phyloP scores from a whole-genome alignment of 768 basidiomycete genomes.

The Grammothele lineata region DNA sequence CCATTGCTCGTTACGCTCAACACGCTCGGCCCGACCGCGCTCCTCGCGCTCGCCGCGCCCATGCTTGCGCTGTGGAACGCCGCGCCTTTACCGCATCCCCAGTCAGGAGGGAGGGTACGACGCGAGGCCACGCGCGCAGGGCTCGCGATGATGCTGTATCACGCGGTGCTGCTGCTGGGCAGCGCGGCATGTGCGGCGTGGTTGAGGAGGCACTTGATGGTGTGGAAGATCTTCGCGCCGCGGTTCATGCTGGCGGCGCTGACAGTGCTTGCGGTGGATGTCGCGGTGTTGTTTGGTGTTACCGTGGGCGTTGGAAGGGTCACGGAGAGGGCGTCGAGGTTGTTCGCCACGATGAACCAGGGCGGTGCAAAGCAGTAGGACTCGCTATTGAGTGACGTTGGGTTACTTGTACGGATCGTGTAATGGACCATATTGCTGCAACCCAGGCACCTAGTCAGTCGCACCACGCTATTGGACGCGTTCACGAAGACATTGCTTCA shows the following conservation, averaged over 20 bases:
- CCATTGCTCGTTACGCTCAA: conserved; percentile 74
- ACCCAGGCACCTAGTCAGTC: too few relatives aligned
- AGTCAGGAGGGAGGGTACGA: conserved; percentile 28
- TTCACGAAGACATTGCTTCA: too few relatives aligned
- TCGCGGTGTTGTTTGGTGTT: conserved; percentile 60
- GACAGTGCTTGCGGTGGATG: conserved; percentile 66
- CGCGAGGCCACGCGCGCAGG: conserved; percentile 46
- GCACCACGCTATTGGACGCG: too few relatives aligned
- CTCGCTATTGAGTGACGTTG: too few relatives aligned
- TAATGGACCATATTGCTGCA: too few relatives aligned
- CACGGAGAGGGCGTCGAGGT: conserved; percentile 15
- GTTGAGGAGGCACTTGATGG: conserved; percentile 86
- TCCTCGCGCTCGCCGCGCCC: conserved; percentile 64
- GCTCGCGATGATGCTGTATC: conserved; percentile 69
- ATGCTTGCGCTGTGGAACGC: conserved; percentile 83
- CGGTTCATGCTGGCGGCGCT: conserved; percentile 80
- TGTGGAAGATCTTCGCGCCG: conserved; percentile 99
- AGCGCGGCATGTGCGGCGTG: conserved; percentile 70
- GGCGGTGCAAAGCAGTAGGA: too few relatives aligned
- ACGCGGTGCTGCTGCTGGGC: conserved; percentile 58
- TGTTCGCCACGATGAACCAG: conserved; percentile 26
- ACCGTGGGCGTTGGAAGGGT: conserved; percentile 52
- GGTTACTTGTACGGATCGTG: too few relatives aligned
- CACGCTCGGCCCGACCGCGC: conserved; percentile 66
- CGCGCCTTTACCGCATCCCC: conserved; percentile 45